Percentiles rank a stretch among this genome's conserved stretches.
Conservation (phyloP, 768 basidiomycete species). For the Epithele typhae region DNA sequence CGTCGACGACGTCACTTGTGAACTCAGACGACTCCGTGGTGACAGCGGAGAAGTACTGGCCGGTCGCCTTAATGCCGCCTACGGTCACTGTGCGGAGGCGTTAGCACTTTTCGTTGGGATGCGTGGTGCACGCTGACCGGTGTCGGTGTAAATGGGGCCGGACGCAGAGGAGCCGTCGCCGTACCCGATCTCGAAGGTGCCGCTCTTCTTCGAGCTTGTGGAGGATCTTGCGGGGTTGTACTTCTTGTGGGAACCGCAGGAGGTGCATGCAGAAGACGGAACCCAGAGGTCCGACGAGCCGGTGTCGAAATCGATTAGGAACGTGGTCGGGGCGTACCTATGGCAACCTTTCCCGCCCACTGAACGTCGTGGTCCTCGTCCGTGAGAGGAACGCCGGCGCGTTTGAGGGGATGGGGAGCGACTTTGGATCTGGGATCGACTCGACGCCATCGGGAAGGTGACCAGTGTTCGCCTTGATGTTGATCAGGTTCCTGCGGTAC, state of each 20-base stretch:
- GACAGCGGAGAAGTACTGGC: conserved; percentile 26
- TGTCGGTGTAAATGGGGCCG: too few species aligned
- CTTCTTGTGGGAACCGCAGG: conserved; percentile 8
- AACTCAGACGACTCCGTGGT: conserved; percentile 7
- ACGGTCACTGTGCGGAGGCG: conserved; percentile 38
- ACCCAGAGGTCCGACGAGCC: conserved; percentile 24
- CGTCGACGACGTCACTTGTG: conserved; percentile 17
- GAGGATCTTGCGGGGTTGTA: conserved; percentile 18
- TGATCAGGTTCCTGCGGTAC: too few species aligned
- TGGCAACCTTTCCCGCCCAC: neutral
- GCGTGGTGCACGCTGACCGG: neutral
- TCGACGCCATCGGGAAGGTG: too few species aligned
- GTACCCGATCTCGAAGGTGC: too few species aligned
- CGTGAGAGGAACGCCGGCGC: too few species aligned
- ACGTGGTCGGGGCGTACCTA: neutral
- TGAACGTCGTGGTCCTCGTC: neutral
- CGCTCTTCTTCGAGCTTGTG: conserved; percentile 14
- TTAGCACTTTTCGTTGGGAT: neutral
- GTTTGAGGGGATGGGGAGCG: too few species aligned
- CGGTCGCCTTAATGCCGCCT: conserved; percentile 34
- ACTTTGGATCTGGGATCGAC: too few species aligned
- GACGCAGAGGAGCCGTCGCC: too few species aligned
- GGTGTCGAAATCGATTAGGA: neutral
- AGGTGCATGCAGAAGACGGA: conserved; percentile 14
- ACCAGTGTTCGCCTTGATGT: too few species aligned